These are phyloP conservation scores for Cyberlindnera euphorbiiphila DNA, from an alignment of 805 yeast species.

Conservation along the genomic window DNA sequence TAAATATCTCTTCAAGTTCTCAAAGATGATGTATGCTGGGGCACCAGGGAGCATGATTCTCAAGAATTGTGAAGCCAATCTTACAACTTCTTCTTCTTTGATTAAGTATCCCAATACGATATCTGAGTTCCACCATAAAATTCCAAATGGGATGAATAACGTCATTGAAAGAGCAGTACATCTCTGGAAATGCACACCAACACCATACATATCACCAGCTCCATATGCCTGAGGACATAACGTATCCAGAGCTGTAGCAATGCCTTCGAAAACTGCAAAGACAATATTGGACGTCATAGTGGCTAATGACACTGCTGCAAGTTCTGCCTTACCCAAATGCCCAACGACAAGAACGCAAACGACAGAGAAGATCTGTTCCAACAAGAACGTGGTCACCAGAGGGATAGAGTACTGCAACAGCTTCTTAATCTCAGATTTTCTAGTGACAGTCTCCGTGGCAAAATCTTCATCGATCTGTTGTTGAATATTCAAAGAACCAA, in stretches of 20 bases:
- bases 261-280: conserved; percentile 75
- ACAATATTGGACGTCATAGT: conserved; percentile 82
- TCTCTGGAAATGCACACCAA: conserved; percentile 71
- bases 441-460: conserved; percentile 33
- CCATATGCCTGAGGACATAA: conserved; percentile 86
- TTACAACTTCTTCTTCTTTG: conserved; percentile 50
- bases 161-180: conserved; percentile 51
- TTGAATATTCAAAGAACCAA: conserved; percentile 21
- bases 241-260: conserved; percentile 78
- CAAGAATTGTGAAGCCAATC: conserved; percentile 54
- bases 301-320: conserved; percentile 81
- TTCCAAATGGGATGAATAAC: conserved; percentile 42
- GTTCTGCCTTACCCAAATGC: conserved; percentile 73
- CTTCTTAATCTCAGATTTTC: conserved; percentile 33
- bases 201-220: conserved; percentile 62
- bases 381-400: conserved; percentile 49
- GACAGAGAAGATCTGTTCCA: conserved; percentile 54
- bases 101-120: conserved; percentile 39
- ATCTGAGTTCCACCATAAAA: conserved; percentile 63
- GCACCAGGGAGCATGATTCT: conserved; percentile 61
- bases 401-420: conserved; percentile 48
- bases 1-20: conserved; percentile 73
- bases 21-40: conserved; percentile 77
- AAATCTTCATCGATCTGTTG: conserved; percentile 27
- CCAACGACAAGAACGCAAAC: conserved; percentile 68